phyloP scores from a whole-genome alignment of 352 stramenopile species.

The Thraustochytrium aureum region DNA sequence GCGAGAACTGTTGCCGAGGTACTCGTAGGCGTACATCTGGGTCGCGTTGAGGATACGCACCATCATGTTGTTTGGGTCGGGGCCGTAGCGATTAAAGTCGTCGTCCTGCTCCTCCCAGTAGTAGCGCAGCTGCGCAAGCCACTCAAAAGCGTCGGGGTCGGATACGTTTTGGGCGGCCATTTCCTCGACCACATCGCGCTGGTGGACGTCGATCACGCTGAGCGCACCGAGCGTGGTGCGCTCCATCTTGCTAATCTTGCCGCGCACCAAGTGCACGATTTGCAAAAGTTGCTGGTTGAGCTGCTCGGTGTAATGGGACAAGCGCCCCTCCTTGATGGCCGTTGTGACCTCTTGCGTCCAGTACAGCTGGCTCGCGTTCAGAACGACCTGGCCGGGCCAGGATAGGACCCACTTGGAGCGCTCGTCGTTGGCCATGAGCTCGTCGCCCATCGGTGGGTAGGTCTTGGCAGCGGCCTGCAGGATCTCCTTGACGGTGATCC shows the following conservation, averaged over 20 bases:
- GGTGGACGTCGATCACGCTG: constrained; percentile 92
- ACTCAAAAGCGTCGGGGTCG: constrained; percentile 89
- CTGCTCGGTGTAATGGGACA: constrained; percentile 72
- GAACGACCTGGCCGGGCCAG: constrained; percentile 89
- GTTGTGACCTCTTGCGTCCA: constrained; percentile 89
- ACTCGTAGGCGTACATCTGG: constrained; percentile 91
- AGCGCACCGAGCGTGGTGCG: constrained; percentile 88
- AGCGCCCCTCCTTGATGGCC: constrained; percentile 70
- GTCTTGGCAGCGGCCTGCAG: constrained; percentile 68
- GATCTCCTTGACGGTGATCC: constrained; percentile 70
- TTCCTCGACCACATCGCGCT: constrained; percentile 84
- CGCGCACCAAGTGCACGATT: constrained; percentile 85
- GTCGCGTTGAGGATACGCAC: constrained; percentile 80
- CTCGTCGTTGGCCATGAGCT: constrained; percentile 56
- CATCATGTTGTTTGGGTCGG: constrained; percentile 66
- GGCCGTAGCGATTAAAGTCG: constrained; percentile 57
- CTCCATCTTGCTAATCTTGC: constrained; percentile 79
- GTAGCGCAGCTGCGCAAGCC: constrained; percentile 91
- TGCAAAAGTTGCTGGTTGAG: constrained; percentile 87
- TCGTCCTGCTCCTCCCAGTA: constrained; percentile 79
- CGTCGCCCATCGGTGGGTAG: constrained; percentile 66
- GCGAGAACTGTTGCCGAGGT: constrained; percentile 92
- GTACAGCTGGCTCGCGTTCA: constrained; percentile 85
- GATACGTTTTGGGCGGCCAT: constrained; percentile 81
- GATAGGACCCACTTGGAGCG: constrained; percentile 80